phyloP scores from a whole-genome alignment of 192 early-diverging fungal species.

The Linderina pennispora region DNA sequence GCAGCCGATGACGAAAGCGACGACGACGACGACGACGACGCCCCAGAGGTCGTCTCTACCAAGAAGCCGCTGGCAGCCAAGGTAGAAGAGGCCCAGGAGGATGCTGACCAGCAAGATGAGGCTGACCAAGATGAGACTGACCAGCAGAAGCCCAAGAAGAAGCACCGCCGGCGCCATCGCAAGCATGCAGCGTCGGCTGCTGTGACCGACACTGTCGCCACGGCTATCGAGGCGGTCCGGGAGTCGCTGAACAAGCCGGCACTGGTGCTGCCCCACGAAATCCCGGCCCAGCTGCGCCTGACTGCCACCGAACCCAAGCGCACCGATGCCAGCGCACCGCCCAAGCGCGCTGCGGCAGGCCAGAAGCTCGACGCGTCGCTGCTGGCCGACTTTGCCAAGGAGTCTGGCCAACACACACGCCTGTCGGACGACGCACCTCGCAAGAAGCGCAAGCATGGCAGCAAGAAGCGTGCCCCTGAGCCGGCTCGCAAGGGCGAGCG shows the following conservation, averaged over 20 bases:
- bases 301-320: too few species aligned
- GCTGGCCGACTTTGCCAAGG: conserved; percentile 29
- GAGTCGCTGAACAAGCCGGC: conserved; percentile 3
- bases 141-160: conserved; percentile 13
- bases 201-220: conserved; percentile 2
- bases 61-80: conserved; percentile 1
- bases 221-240: conserved; percentile 11
- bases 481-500: conserved; percentile 20
- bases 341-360: conserved; percentile 1
- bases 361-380: conserved; percentile 29
- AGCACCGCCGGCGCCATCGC: conserved; percentile 32
- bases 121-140: not conserved
- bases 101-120: not conserved
- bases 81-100: not conserved
- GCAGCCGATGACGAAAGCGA: not conserved
- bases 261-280: conserved; percentile 15
- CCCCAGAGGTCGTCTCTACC: conserved; percentile 30
- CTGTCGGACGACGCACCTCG: not conserved
- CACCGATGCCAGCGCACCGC: too few species aligned
- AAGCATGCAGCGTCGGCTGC: conserved; percentile 15
- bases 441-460: conserved; percentile 11
- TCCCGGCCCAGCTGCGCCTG: conserved; percentile 35
- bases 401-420: conserved; percentile 11
- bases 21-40: conserved; percentile 27
- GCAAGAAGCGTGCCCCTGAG: too few species aligned